Evolutionary conservation across 371 early-diverging fungal species (phyloP).

Genomic region (Haplosporangium sp.): DNA sequence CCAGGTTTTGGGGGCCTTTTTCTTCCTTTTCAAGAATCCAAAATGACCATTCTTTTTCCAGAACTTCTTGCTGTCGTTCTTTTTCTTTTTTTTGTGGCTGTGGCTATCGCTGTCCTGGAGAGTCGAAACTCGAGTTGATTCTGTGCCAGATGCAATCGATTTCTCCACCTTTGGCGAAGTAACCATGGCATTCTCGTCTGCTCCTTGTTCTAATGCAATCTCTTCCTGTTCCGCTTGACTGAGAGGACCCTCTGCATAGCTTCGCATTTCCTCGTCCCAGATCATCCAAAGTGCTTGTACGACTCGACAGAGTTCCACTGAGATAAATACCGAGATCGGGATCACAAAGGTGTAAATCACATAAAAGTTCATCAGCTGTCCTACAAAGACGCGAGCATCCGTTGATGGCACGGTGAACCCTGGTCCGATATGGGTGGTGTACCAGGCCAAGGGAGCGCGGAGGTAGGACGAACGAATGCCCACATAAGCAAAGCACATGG

Average conservation of each 20-base stretch:
- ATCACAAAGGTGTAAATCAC: conserved; percentile 67
- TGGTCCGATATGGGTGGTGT: conserved; percentile 37
- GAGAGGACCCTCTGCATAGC: conserved; percentile 40
- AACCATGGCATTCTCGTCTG: background rate
- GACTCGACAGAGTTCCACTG: conserved; percentile 65
- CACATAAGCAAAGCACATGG: conserved; percentile 54
- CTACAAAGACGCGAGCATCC: conserved; percentile 34
- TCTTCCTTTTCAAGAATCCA: conserved; percentile 31
- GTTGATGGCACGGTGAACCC: conserved; percentile 37
- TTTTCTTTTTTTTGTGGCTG: background rate
- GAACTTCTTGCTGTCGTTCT: conserved; percentile 10
- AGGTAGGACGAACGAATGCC: conserved; percentile 20
- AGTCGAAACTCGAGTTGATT: conserved; percentile 11
- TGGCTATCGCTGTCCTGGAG: conserved; percentile 1
- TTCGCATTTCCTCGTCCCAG: conserved; percentile 56
- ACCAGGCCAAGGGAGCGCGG: conserved; percentile 49
- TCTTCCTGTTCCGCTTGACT: conserved; percentile 52
- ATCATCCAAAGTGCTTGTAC: conserved; percentile 67
- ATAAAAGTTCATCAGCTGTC: conserved; percentile 56
- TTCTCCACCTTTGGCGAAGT: conserved; percentile 2
- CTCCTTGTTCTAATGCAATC: conserved; percentile 43
- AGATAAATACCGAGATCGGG: conserved; percentile 70
- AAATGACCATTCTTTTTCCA: conserved; percentile 25
- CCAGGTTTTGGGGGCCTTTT: conserved; percentile 53
- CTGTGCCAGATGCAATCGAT: background rate